Percentiles rank a stretch among this genome's conserved stretches.
Conservation (phyloP, 306 rosid species). For the Bauhinia variegata region DNA sequence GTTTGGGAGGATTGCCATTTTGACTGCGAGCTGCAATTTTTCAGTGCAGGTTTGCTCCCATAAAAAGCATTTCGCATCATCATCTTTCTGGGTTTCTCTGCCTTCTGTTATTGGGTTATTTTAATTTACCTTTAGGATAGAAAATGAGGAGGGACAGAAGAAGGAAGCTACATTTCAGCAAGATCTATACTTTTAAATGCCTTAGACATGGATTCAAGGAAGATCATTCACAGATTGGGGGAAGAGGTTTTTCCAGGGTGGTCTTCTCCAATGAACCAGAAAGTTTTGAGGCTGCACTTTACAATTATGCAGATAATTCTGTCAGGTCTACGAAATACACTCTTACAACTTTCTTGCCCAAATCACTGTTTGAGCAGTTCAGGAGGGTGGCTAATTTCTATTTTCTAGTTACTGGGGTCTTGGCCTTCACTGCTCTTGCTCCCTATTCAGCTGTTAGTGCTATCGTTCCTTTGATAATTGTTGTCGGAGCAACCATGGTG, state of each 20-base stretch:
- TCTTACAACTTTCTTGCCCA: conserved; percentile 79
- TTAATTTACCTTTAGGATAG: neutral
- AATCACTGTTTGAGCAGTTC: conserved; percentile 94
- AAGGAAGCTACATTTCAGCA: conserved; percentile 71
- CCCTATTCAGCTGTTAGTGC: conserved; percentile 88
- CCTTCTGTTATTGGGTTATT: conserved; percentile 27
- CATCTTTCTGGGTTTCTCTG: conserved; percentile 8
- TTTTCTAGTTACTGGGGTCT: conserved; percentile 71
- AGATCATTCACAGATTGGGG: conserved; percentile 79
- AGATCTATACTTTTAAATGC: conserved; percentile 80
- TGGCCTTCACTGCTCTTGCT: conserved; percentile 82
- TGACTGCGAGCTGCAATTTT: conserved; percentile 22
- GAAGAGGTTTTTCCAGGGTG: conserved; percentile 77
- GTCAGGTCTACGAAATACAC: conserved; percentile 86
- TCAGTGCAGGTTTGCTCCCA: conserved; percentile 9
- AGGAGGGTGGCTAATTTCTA: conserved; percentile 95
- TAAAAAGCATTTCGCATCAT: neutral
- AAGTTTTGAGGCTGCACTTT: conserved; percentile 54
- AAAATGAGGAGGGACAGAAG: conserved; percentile 59
- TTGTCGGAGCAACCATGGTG: conserved; percentile 70
- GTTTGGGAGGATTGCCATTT: conserved; percentile 6
- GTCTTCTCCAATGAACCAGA: conserved; percentile 77
- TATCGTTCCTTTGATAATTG: conserved; percentile 64
- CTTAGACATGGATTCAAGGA: conserved; percentile 58
- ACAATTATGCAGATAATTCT: conserved; percentile 60